Base-by-base conservation (phyloP, 345 rosid genomes). In the Boechera retrofracta region DNA sequence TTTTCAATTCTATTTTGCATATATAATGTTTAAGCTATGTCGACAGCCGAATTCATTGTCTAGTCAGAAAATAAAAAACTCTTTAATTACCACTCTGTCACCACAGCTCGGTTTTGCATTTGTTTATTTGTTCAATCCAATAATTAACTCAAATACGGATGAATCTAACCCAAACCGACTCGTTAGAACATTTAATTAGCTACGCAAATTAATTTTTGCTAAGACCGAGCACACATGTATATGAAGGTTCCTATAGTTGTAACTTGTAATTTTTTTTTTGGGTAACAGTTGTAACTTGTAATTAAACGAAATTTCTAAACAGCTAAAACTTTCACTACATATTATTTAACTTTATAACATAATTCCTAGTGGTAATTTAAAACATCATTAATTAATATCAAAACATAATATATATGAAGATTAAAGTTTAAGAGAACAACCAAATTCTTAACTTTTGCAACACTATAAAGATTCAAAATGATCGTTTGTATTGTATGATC, bases 151-250 rank as follows among this genome's bases (percentile, higher is more conserved):
- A 33, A 7, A 71, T 21, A 45, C 47, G n/a, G 57, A 71, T 36
- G 42, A 28, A 69, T 69, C 52, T 69, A 69, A n/a, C 63, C 51
- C n/a, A 38, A 66, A 32, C 6, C 42, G 53, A 42, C 44, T 48
- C 16, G 3, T 67, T 33, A 2, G 33, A 21, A 67, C 31, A 67
- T 18, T 18, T 47, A 18, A 18, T 49, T 48, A n/a, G 45, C 58
- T 49, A 11, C 6, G 21, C 58, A 67, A 18, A 9, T 2, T 32
- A 57, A 4, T 57, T 32, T 33, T 16, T 35, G 13, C 29, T 16
- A 35, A 35, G 64, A 9, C 26, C 11, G 26, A 33, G 6, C 7
- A 59, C 28, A 59, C 64, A 59, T 35, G 69, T 38, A 53, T 10
- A 54, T 18, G 64, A 55, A 41, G 52, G 41, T 69, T 69, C 64